Evolutionary conservation across 2,329 filamentous ascomycete genomes (phyloP).

Genomic region (Anthostomella pinea): DNA sequence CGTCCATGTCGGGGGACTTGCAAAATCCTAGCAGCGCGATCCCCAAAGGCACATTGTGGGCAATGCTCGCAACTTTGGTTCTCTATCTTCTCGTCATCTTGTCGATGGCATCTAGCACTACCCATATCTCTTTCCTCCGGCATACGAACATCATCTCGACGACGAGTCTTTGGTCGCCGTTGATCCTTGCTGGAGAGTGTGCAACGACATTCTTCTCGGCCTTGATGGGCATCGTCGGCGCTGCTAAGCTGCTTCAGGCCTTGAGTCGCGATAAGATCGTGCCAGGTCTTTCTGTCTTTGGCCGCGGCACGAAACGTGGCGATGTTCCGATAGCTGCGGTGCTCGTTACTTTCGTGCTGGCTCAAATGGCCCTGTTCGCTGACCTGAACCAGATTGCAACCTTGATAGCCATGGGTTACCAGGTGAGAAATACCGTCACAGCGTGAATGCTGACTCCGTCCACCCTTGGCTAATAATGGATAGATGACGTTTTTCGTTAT

Average conservation of each 20-base stretch:
- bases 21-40: constrained; percentile 81
- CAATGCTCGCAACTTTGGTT: constrained; percentile 71
- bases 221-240: constrained; percentile 82
- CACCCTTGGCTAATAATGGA: constrained; percentile 11
- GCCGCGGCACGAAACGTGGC: constrained; percentile 65
- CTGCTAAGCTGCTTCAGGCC: constrained; percentile 81
- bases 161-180: constrained; percentile 69
- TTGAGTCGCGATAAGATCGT: constrained; percentile 76
- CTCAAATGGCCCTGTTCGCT: constrained; percentile 76
- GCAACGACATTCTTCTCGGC: constrained; percentile 82
- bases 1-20: constrained; percentile 87
- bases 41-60: constrained; percentile 77
- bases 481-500: constrained; percentile 87
- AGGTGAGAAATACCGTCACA: constrained; percentile 40
- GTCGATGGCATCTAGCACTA: constrained; percentile 73
- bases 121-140: constrained; percentile 67
- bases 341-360: constrained; percentile 69
- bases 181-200: constrained; percentile 79
- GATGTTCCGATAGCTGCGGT: constrained; percentile 79
- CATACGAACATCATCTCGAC: constrained; percentile 80
- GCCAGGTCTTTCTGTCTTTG: constrained; percentile 72
- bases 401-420: constrained; percentile 85
- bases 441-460: no score
- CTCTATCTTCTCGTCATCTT: constrained; percentile 75
- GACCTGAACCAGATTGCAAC: constrained; percentile 87